These are phyloP conservation scores for Boletus rubroflammeus DNA, from an alignment of 768 basidiomycete genomes.

Conservation along the genomic window DNA sequence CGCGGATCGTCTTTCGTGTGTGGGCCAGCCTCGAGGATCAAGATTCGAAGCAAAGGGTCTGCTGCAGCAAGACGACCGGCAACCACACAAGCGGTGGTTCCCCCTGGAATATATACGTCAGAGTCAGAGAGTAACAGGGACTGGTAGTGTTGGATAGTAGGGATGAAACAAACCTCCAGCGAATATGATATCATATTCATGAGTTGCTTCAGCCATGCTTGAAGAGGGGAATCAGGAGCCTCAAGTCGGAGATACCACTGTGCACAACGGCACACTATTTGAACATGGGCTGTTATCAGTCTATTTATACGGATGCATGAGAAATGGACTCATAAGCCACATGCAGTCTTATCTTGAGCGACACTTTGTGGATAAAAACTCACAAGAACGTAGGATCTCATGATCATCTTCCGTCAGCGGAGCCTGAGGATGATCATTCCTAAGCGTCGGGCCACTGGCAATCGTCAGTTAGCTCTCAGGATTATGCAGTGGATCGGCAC, in stretches of 20 bases:
- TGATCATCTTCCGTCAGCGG: not conserved
- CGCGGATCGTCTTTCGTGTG: conserved; percentile 20
- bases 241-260: not conserved
- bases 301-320: conserved; percentile 5
- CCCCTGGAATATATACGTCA: conserved; percentile 23
- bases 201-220: conserved; percentile 7
- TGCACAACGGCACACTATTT: not conserved
- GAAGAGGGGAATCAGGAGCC: not conserved
- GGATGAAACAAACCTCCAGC: conserved; percentile 45
- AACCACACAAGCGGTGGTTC: conserved; percentile 34
- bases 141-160: not conserved
- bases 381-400: not conserved
- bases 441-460: too few relatives aligned
- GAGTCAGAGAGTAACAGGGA: not conserved
- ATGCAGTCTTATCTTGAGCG: not conserved
- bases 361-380: too few relatives aligned
- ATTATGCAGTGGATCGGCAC: not conserved
- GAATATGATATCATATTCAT: conserved; percentile 48
- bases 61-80: conserved; percentile 29
- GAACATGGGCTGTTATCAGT: not conserved
- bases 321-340: not conserved
- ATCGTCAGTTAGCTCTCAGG: not conserved
- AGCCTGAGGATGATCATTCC: not conserved
- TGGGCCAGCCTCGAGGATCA: conserved; percentile 30
- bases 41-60: conserved; percentile 23